Conservation (phyloP, 345 rosid species). For the Salix dunnii region DNA sequence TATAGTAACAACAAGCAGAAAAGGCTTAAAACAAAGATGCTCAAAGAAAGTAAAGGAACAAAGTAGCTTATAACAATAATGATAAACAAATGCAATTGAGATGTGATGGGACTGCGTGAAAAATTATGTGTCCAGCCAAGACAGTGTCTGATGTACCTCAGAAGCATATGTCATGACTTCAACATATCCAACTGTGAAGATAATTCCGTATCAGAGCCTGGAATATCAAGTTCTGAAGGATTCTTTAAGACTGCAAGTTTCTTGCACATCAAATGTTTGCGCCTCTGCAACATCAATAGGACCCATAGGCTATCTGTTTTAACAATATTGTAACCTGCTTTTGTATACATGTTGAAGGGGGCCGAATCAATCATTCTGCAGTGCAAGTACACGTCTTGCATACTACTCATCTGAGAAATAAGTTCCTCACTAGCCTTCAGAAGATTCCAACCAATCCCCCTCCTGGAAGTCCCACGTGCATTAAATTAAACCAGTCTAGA, state of each 20-base stretch:
- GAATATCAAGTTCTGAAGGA: conserved; percentile 24
- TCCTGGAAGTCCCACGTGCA: conserved; percentile 46
- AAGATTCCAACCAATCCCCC: conserved; percentile 91
- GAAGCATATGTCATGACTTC: conserved; percentile 15
- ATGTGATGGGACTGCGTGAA: not conserved
- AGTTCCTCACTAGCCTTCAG: conserved; percentile 86
- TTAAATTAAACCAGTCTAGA: not conserved
- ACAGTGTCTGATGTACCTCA: conserved; percentile 19
- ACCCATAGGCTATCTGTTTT: conserved; percentile 65
- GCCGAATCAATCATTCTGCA: conserved; percentile 89
- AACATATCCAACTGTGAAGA: conserved; percentile 30
- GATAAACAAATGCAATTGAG: not conserved
- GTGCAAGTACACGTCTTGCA: conserved; percentile 73
- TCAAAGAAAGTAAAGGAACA: not conserved
- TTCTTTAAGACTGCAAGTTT: conserved; percentile 39
- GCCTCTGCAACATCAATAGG: conserved; percentile 73
- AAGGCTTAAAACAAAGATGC: not conserved
- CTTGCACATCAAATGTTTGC: conserved; percentile 94
- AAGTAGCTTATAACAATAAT: not conserved
- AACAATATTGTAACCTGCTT: conserved; percentile 74
- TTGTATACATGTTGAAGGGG: conserved; percentile 78
- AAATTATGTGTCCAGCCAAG: not conserved
- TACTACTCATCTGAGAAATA: conserved; percentile 54
- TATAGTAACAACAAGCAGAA: not conserved
- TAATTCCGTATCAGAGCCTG: conserved; percentile 36